Base-by-base conservation (phyloP, 805 yeast genomes). In the Cyberlindnera suaveolens region DNA sequence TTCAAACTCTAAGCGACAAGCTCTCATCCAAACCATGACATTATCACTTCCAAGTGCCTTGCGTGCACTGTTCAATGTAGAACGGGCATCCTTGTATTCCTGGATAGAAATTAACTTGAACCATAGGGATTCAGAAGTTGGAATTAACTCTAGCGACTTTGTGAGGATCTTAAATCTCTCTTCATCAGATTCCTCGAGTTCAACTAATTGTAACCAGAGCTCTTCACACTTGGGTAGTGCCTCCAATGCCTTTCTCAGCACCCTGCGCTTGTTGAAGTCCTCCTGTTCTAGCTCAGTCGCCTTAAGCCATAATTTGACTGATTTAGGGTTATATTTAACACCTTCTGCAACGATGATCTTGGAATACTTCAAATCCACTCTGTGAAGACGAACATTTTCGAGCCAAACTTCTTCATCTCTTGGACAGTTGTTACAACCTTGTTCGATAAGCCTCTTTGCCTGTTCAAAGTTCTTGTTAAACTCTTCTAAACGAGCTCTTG, bases 401-500 rank as follows among this genome's bases (percentile, higher is more conserved):
- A 90, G 60, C 99, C 99, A 91, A 0, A 89, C 68, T 11, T 77
- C 83, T 45, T 81, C 95, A 50, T 70, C 76, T 33, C 65, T 66
- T 0, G 89, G 86, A 50, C 90, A 78, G 35, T 67, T 66, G 5
- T 65, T 67, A 54, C 96, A 85, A 2, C 96, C 99, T 56, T 85
- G 78, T n/a, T 68, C 69, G 6, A 89, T 81, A 14, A 85, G 47
- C 18, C 63, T 63, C 41, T 74, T 73, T 0, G 98, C 96, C 13
- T 62, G 62, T 5, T 64, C 64, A 42, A 68, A 67, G 40, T 78
- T 79, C 36, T 71, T 71, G 1, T 81, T 82, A 36, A 72, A 74
- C 50, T 77, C 83, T 56, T 91, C 98, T 9, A 88, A 58, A 38
- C 87, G 64, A 0, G 96, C 95, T 38, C 88, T 77, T 0, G 95